Evolutionary conservation across 208 protist species (phyloP).

Genomic region (Leishmania arabica): DNA sequence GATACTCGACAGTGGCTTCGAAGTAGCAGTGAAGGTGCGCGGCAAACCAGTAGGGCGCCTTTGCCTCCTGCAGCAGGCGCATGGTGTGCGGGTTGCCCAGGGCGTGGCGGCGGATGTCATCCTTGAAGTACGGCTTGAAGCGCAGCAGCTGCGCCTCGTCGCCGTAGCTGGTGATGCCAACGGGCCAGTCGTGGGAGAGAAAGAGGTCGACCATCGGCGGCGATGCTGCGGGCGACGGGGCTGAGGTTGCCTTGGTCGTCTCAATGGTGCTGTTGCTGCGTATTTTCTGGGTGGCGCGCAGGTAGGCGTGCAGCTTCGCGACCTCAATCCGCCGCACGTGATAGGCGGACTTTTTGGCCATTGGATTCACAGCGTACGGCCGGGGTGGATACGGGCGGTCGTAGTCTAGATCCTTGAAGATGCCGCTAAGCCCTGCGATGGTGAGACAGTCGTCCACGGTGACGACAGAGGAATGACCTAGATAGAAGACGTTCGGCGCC

Average conservation of each 20-base stretch:
- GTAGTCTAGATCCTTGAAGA: constrained; percentile 90
- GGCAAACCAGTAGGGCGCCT: constrained; percentile 81
- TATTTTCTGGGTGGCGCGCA: constrained; percentile 8
- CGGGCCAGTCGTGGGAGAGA: constrained; percentile 93
- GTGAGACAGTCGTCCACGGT: constrained; percentile 75
- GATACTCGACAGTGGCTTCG: constrained; percentile 63
- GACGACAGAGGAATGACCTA: constrained; percentile 95
- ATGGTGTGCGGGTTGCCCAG: constrained; percentile 89
- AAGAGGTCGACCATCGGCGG: constrained; percentile 66
- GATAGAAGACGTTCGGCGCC: constrained; percentile 98
- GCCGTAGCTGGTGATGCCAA: constrained; percentile 86
- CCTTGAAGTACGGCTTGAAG: constrained; percentile 87
- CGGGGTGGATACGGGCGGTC: constrained; percentile 64
- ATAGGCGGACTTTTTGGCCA: constrained; percentile 77
- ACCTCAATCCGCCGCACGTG: constrained; percentile 89
- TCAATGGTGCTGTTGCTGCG: constrained; percentile 7
- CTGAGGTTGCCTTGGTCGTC: background rate
- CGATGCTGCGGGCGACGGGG: background rate
- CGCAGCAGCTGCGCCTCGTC: constrained; percentile 76
- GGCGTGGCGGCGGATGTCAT: constrained; percentile 72
- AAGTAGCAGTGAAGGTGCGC: constrained; percentile 92
- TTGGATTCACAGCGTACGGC: constrained; percentile 58
- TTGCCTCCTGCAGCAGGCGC: constrained; percentile 52
- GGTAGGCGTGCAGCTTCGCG: constrained; percentile 72
- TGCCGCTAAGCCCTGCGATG: constrained; percentile 85